Evolutionary conservation across 352 stramenopile genomes (phyloP), one percentile per base, ranked within the genome.

Genomic region (Aphanomyces invadans): DNA sequence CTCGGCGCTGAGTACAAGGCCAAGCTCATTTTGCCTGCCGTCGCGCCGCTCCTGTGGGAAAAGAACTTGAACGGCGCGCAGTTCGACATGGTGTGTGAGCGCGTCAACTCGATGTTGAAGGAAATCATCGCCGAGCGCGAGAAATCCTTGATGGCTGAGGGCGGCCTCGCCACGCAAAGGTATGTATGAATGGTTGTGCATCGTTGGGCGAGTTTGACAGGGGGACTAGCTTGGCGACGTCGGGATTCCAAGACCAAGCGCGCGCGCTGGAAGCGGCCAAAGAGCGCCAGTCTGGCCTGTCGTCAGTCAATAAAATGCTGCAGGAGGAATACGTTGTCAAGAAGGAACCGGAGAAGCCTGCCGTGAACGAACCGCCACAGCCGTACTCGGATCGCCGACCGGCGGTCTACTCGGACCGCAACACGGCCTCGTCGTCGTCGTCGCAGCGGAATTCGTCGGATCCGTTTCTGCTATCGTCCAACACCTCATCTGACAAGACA

Each of bases 21-120:
- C 21, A 95, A 90, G 69, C 71, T 91, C 12, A 88, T 95, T 48
- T 79, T 95, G 56, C 86, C 86, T 10, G 83, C 86, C 0, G 83
- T 95, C 7, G 74, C 86, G 21, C 86, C 86, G 28, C 60, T 95
- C 54, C 69, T 95, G 2, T 95, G 86, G 86, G 86, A 95, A 48
- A 69, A 80, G 29, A 79, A 75, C 0, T 62, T 95, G 10, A 95
- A 90, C 64, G 90, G 84, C 70, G 67, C 74, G 26, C 86, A 95
- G 65, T 95, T 95, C 60, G 86, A 95, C 61, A 76, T 88, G 49
- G 83, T 95, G 10, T 92, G 83, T 44, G 83, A 92, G 57, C 91
- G 91, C 61, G 84, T 95, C 68, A 83, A 95, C 64, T 79, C 91
- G 31, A 95, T 95, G 86, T 74, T 95, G n/a, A 92, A 95, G 69